These are phyloP conservation scores for Mycena epipterygia DNA, from an alignment of 768 basidiomycete species.

Conservation along the genomic window DNA sequence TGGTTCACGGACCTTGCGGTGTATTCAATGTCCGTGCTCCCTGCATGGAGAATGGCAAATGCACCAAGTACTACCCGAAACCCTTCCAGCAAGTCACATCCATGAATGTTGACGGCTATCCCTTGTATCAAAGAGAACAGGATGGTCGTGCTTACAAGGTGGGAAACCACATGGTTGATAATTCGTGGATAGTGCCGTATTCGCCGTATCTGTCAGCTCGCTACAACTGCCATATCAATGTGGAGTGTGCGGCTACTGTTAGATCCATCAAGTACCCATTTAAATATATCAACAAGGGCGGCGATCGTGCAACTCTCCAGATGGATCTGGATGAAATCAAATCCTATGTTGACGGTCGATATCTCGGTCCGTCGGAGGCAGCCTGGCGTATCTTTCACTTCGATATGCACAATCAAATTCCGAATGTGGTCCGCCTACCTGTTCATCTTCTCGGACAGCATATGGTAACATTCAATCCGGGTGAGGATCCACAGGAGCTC, in stretches of 20 bases:
- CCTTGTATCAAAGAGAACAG: neutral
- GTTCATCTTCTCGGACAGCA: slow-evolving; percentile 61
- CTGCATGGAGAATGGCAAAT: neutral
- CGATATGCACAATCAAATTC: slow-evolving; percentile 49
- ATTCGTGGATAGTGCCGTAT: slow-evolving; percentile 17
- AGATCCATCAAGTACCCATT: neutral
- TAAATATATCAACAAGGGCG: neutral
- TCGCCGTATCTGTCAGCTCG: slow-evolving; percentile 28
- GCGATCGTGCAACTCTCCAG: neutral
- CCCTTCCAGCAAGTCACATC: neutral
- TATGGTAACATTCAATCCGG: slow-evolving; percentile 49
- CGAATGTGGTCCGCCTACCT: slow-evolving; percentile 54
- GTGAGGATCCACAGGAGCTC: slow-evolving; percentile 34
- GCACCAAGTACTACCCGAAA: neutral
- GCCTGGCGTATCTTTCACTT: slow-evolving; percentile 51
- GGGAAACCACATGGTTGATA: neutral
- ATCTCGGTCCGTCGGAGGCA: slow-evolving; percentile 50
- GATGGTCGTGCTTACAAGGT: neutral
- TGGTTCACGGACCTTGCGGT: neutral
- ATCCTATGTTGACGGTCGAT: slow-evolving; percentile 24
- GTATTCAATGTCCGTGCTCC: neutral
- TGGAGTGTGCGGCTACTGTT: slow-evolving; percentile 15
- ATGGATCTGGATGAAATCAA: neutral
- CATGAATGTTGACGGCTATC: neutral
- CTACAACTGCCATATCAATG: slow-evolving; percentile 42